Evolutionary conservation across 805 yeast genomes (phyloP), one percentile per base, ranked within the genome.

Genomic region (Starmerella tilneyi): DNA sequence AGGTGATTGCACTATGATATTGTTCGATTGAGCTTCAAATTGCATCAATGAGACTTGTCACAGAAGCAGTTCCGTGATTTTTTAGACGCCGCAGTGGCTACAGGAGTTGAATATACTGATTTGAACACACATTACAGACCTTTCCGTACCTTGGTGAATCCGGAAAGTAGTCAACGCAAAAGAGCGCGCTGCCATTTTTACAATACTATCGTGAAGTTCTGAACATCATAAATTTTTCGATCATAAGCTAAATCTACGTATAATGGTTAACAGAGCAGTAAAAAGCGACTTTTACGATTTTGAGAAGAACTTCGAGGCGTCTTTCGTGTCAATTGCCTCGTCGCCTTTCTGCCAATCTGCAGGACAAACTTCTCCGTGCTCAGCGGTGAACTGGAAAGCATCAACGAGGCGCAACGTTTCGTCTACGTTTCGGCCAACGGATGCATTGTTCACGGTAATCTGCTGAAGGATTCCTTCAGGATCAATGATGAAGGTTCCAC

Each of bases 321-420:
- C 35, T 39, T 47, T 48, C 34, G 59, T 54, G 56, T 80, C 80
- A 73, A 86, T 85, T 70, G 94, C 83, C 65, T 84, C 94, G 52
- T 84, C 67, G 73, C 97, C 98, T 69, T 84, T 81, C 54, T 80
- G 77, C 98, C 98, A 89, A 92, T 89, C 89, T 68, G 97, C 96
- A 63, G 98, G 98, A 75, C 96, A 88, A 58, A 89, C 98, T 74
- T 94, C 96, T 74, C 98, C 98, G 79, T 92, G 74, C 75, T 84
- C 83, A 70, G 88, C 97, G 62, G 94, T 83, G 85, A 94, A 92
- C 75, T 89, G 95, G 96, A 92, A 92, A 59, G 96, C 98, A 68
- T 92, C 97, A 55, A 92, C 78, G 65, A 92, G 78, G 81, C 98
- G 88, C 66, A 85, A 75, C 56, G 96, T 81, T 78, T 92, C 98